phyloP scores from a whole-genome alignment of 306 rosid genomes.

The Cicer judaicum region DNA sequence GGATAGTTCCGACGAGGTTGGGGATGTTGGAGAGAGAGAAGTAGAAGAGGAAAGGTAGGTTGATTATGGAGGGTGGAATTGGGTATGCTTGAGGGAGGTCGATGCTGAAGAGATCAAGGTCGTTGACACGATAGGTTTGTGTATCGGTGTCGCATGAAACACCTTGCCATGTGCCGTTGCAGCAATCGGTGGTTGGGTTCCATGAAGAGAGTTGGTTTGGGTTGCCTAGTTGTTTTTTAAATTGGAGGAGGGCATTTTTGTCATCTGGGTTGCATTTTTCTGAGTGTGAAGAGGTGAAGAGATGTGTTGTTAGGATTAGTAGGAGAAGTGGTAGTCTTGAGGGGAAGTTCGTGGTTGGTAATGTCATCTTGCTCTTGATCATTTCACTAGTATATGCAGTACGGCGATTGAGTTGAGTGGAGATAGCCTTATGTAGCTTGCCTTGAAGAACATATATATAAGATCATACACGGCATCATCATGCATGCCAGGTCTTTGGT shows the following conservation, averaged over 20 bases:
- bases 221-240: slow-evolving; percentile 39
- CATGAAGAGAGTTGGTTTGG: slow-evolving; percentile 41
- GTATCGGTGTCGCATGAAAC: slow-evolving; percentile 42
- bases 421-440: no score
- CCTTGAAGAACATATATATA: no score
- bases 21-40: not conserved
- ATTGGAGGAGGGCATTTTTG: slow-evolving; percentile 35
- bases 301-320: not conserved
- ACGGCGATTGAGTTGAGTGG: no score
- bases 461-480: no score
- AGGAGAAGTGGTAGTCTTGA: not conserved
- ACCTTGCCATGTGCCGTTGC: slow-evolving; percentile 27
- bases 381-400: no score
- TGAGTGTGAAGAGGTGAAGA: not conserved
- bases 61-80: slow-evolving; percentile 12
- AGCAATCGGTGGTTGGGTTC: slow-evolving; percentile 39
- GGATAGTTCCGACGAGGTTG: slow-evolving; percentile 39
- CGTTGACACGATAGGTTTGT: slow-evolving; percentile 38
- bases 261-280: slow-evolving; percentile 42
- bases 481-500: no score
- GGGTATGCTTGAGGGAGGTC: slow-evolving; percentile 6
- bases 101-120: slow-evolving; percentile 8
- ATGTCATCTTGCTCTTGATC: not conserved
- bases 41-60: slow-evolving; percentile 12
- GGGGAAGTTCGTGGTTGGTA: not conserved